Base-by-base conservation (phyloP, 75 land plant genomes). In the Pinus tabuliformis region DNA sequence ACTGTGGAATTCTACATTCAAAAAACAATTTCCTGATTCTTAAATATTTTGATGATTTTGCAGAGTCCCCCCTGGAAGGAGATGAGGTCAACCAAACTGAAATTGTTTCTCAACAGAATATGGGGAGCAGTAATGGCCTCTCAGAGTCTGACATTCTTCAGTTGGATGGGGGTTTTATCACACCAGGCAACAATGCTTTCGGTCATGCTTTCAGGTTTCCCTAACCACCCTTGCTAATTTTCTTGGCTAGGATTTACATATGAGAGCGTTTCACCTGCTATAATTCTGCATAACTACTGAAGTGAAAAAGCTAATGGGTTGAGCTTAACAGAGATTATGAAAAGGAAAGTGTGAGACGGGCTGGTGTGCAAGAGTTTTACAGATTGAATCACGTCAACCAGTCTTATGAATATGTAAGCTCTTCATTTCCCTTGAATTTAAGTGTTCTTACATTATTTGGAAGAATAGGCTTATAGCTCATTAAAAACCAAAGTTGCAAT, bases 301-400 rank as follows among this genome's bases (percentile, higher is more conserved):
- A 49, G 12, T 49, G n/a, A 49, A 49, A 49, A 49, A 9, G 54
- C 11, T 49, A 49, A 45, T 6, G 18, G 11, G 22, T 21, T 52
- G 6, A 8, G 15, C 60, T 59, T 71, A 1, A 78, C 79, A 92
- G 92, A 59, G 85, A 85, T 56, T 93, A 91, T 37, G 83, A 91
- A 15, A 81, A 85, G 62, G 84, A 86, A 62, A 79, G 85, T 15
- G 91, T 83, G 42, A 81, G 96, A 39, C 73, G 75, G 65, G 66
- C 78, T 36, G 68, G 49, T 0, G 96, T 93, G 45, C 91, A 91
- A 75, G 86, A 85, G 36, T 89, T 89, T 75, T 93, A 93, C 70
- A 59, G 86, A 30, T 72, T 72, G 42, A 83, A 93, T 22, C 93
- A 93, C 76, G 86, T 82, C n/a, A 59, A 89, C 71, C 96, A 93